phyloP scores from a whole-genome alignment of 768 basidiomycete genomes.

The Leccinum subtestaceum region DNA sequence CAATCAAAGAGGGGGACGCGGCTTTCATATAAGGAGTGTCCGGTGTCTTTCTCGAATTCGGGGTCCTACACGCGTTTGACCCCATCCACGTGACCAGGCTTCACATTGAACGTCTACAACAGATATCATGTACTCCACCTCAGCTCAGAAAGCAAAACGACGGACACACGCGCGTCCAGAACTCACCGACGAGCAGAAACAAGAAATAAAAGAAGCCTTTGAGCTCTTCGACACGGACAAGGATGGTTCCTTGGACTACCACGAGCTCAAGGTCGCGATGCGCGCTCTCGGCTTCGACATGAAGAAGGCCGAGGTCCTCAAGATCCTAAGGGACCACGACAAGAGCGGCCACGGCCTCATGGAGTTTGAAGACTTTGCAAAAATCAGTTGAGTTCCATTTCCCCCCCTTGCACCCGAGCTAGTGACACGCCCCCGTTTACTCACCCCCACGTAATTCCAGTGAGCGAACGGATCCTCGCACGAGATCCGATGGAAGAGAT shows the following conservation, averaged over 20 bases:
- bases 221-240: constrained; percentile 99
- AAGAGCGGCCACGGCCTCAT: constrained; percentile 80
- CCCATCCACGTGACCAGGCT: constrained; percentile 23
- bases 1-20: background rate
- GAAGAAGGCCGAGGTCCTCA: constrained; percentile 98
- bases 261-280: constrained; percentile 99
- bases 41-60: background rate
- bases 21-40: background rate
- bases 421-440: constrained; percentile 5
- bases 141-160: constrained; percentile 70
- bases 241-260: constrained; percentile 94
- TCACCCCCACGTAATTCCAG: constrained; percentile 41
- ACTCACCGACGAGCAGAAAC: constrained; percentile 84
- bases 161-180: constrained; percentile 76
- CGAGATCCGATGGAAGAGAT: constrained; percentile 98
- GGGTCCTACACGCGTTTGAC: constrained; percentile 32
- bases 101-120: constrained; percentile 1
- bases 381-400: constrained; percentile 68
- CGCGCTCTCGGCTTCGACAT: constrained; percentile 95
- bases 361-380: constrained; percentile 91
- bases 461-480: constrained; percentile 90
- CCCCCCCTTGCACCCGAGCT: background rate
- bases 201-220: constrained; percentile 98
- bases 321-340: constrained; percentile 88
- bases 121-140: constrained; percentile 52